Evolutionary conservation across 2,329 filamentous ascomycete genomes (phyloP).

Genomic region (Cercospora sp.): DNA sequence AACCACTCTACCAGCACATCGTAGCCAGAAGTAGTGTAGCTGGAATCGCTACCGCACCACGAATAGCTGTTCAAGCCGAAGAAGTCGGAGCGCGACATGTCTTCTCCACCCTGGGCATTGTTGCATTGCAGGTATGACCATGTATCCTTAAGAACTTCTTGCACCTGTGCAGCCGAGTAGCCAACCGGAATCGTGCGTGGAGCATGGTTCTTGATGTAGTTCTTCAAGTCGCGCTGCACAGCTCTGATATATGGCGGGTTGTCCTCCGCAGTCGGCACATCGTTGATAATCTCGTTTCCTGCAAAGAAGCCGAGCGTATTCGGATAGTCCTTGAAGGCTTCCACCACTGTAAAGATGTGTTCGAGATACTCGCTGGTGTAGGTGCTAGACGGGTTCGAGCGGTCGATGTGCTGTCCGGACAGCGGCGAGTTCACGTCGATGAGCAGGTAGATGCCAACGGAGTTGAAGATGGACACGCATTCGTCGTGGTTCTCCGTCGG

Average conservation of each 20-base stretch:
- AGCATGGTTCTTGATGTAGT: conserved; percentile 63
- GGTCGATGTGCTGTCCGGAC: conserved; percentile 57
- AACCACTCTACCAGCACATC: conserved; percentile 65
- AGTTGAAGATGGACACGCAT: conserved; percentile 65
- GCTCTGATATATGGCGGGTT: conserved; percentile 62
- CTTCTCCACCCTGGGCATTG: conserved; percentile 51
- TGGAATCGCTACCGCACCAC: conserved; percentile 69
- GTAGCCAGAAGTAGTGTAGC: conserved; percentile 63
- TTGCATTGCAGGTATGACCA: conserved; percentile 75
- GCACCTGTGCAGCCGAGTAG: conserved; percentile 74
- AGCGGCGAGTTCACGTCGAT: conserved; percentile 66
- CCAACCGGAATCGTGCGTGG: conserved; percentile 63
- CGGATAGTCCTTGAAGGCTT: conserved; percentile 66
- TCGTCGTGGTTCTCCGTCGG: conserved; percentile 60
- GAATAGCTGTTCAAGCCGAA: conserved; percentile 77
- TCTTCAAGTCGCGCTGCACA: conserved; percentile 66
- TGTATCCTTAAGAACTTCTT: conserved; percentile 68
- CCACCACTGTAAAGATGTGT: conserved; percentile 63
- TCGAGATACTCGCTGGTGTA: conserved; percentile 58
- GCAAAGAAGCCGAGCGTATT: conserved; percentile 67
- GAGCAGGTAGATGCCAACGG: conserved; percentile 65
- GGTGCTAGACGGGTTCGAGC: conserved; percentile 54
- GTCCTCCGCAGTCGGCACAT: conserved; percentile 51
- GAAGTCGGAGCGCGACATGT: conserved; percentile 67
- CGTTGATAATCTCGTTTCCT: conserved; percentile 68